Evolutionary conservation across 768 basidiomycete genomes (phyloP), one percentile per base, ranked within the genome.

Genomic region (Podaxis rugospora): DNA sequence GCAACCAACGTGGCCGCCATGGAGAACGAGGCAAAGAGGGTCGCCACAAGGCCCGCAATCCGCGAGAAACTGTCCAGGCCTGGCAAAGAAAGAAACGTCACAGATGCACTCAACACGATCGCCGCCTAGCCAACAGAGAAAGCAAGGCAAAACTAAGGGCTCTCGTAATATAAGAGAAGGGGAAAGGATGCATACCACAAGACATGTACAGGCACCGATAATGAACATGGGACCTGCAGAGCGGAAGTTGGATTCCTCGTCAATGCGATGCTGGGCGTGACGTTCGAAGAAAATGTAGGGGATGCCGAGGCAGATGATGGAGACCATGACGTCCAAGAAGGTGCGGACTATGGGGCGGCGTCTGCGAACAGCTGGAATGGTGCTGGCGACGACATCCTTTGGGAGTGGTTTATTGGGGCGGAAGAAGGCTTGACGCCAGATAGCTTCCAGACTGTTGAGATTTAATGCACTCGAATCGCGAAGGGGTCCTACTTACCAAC

Each of bases 71-170:
- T 80, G 70, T 88, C 86, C 71, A 93, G 65, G 40, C 86, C 88
- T 66, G 92, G 90, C 56, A 93, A 80, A 54, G 89, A 83, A 69
- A 93, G 81, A 74, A 92, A 86, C 27, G 90, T 92, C 59, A 92
- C 88, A 42, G 90, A 89, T 35, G 90, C 87, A 65, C 92, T 92
- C 61, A 93, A 76, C 23, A 92, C 80, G 61, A 92, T 80, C 28
- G 91, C 91, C 66, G 90, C 89, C 91, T 93, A 70, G 51, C 63
- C 46, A 62, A 57, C 46, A 49, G 35, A 62, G 40, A 57, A 63
- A 25, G 66, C 62, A 51, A 47, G 51, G 46, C 52, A 52, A 39
- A 62, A 61, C 62, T 66, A 59, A 65, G 63, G 58, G 58, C 27
- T 37, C 64, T 42, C 32, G 55, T 57, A 59, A 44, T 21, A 39